Evolutionary conservation across 768 basidiomycete species (phyloP).

Genomic region (Cystobasidium tubakii): DNA sequence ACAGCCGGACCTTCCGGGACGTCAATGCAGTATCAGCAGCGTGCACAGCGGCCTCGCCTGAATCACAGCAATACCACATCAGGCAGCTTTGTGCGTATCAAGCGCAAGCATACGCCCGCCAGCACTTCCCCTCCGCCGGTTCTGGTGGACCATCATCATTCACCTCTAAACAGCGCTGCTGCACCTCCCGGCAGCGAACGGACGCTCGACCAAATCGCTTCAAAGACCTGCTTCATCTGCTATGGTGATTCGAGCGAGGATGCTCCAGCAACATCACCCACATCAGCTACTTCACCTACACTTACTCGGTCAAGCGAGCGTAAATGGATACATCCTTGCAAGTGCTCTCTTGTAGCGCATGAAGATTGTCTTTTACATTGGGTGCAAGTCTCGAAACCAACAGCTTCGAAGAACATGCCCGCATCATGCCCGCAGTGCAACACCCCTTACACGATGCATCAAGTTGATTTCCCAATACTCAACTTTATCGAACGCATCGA

Average conservation of each 20-base stretch:
- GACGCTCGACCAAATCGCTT: constrained; percentile 25
- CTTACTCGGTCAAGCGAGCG: neutral
- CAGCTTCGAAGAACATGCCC: neutral
- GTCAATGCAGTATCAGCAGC: constrained; percentile 5
- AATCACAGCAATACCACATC: neutral
- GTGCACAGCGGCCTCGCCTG: constrained; percentile 25
- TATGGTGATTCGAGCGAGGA: constrained; percentile 33
- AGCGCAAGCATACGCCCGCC: constrained; percentile 24
- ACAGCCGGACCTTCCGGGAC: neutral
- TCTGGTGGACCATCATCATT: neutral
- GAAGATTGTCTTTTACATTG: constrained; percentile 42
- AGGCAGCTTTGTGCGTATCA: constrained; percentile 33
- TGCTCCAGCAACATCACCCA: neutral
- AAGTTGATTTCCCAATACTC: constrained; percentile 5
- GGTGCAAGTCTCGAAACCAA: constrained; percentile 31
- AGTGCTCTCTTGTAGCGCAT: constrained; percentile 42
- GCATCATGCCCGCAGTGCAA: constrained; percentile 41
- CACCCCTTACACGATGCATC: constrained; percentile 35
- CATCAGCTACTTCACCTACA: too few relatives aligned
- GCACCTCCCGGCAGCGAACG: neutral
- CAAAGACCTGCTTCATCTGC: constrained; percentile 45
- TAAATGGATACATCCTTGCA: constrained; percentile 41
- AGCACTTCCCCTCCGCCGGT: neutral
- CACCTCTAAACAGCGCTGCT: constrained; percentile 7
- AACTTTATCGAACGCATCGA: constrained; percentile 23